Percentiles rank a stretch among this genome's conserved stretches.
These are phyloP conservation scores for Solanum tarapatanum DNA, from an alignment of 257 asterid species.

Conservation along the genomic window DNA sequence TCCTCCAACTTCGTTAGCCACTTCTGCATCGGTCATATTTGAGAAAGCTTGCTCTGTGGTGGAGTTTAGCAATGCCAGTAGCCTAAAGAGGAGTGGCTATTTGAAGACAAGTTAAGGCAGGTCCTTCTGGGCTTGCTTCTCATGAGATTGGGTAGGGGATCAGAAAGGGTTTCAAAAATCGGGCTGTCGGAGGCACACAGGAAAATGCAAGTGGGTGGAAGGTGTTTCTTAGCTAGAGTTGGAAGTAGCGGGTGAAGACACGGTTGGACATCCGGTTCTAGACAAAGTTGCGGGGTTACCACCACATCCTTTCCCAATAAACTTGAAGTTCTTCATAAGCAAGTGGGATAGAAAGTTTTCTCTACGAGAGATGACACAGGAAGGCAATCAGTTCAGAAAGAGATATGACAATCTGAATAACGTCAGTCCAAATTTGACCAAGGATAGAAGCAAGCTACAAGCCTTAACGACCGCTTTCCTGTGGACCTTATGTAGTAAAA, in stretches of 20 bases:
- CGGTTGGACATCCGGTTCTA: not conserved
- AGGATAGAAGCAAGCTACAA: not conserved
- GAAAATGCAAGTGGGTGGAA: too few species aligned
- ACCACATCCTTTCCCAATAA: not conserved
- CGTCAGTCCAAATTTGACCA: not conserved
- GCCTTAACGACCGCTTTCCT: not conserved
- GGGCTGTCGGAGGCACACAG: too few species aligned
- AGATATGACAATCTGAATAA: not conserved
- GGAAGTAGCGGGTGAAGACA: too few species aligned
- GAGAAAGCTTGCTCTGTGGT: not conserved
- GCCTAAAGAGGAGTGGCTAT: not conserved
- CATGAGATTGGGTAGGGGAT: not conserved
- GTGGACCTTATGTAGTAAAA: not conserved
- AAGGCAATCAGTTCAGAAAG: not conserved
- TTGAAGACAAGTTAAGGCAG: too few species aligned
- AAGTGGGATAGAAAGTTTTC: not conserved
- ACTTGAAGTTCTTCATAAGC: not conserved
- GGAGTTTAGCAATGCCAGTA: not conserved
- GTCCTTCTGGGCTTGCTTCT: not conserved
- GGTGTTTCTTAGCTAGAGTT: too few species aligned
- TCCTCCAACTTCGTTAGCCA: not conserved
- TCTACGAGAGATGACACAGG: not conserved
- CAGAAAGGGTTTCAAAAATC: too few species aligned
- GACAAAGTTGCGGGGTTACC: not conserved
- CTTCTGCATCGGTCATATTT: not conserved